Percentiles rank a stretch among this genome's conserved stretches.
phyloP scores from a whole-genome alignment of 306 rosid genomes.

The Vachellia pachyceras region DNA sequence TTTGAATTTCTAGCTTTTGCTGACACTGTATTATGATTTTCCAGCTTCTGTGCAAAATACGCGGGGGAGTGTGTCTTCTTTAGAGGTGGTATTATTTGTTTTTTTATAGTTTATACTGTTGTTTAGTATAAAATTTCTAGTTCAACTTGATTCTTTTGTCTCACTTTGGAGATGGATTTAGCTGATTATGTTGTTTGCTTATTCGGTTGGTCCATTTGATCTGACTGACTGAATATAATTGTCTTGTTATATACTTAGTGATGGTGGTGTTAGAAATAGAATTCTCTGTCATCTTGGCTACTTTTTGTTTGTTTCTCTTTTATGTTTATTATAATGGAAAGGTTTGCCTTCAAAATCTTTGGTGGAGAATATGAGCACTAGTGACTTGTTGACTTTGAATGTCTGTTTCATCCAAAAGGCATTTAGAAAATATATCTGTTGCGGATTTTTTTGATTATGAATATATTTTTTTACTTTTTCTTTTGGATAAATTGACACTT shows the following conservation, averaged over 20 bases:
- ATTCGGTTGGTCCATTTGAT: constrained; percentile 1
- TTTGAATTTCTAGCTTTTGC: constrained; percentile 26
- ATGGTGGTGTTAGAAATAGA: constrained; percentile 1
- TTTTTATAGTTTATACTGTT: background rate
- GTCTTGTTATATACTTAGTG: background rate
- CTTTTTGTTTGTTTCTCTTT: constrained; percentile 16
- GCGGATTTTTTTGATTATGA: background rate
- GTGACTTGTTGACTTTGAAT: background rate
- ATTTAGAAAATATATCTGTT: constrained; percentile 4
- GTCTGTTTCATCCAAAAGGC: background rate
- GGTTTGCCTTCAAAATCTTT: constrained; percentile 8
- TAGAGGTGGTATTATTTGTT: constrained; percentile 55
- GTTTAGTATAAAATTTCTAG: constrained; percentile 12
- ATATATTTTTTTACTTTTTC: background rate
- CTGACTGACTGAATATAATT: constrained; percentile 5
- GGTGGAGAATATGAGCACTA: constrained; percentile 18
- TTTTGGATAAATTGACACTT: background rate
- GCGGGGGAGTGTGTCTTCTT: constrained; percentile 62
- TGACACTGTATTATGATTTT: constrained; percentile 45
- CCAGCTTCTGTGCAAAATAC: constrained; percentile 69
- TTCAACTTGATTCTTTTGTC: constrained; percentile 19
- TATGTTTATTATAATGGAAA: background rate
- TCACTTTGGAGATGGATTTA: constrained; percentile 2
- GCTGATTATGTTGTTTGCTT: background rate
- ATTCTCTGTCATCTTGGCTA: background rate